These are phyloP conservation scores for Moesziomyces globuligerus DNA, from an alignment of 1,284 basidiomycete genomes.

Conservation along the genomic window DNA sequence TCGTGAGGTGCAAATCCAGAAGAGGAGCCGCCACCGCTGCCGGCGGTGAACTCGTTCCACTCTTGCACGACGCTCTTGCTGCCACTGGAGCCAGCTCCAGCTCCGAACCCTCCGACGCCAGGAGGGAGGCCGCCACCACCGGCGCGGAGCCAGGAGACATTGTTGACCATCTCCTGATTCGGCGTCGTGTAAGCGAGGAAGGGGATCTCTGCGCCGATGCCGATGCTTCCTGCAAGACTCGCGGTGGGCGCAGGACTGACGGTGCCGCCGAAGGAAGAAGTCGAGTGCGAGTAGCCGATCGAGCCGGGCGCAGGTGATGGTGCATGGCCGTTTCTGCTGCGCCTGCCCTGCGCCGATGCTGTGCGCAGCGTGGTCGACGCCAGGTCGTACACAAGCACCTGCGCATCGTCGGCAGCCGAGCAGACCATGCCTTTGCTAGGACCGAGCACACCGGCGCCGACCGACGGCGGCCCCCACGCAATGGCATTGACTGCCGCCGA, in stretches of 20 bases:
- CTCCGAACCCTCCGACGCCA: slow-evolving; percentile 33
- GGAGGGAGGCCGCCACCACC: slow-evolving; percentile 29
- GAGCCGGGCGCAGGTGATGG: slow-evolving; percentile 51
- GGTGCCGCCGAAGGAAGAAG: slow-evolving; percentile 42
- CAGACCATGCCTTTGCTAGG: slow-evolving; percentile 67
- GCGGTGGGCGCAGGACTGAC: slow-evolving; percentile 40
- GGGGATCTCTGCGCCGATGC: slow-evolving; percentile 61
- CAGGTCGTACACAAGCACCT: slow-evolving; percentile 65
- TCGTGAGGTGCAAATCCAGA: slow-evolving; percentile 43
- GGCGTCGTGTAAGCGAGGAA: slow-evolving; percentile 63
- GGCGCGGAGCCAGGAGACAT: slow-evolving; percentile 63
- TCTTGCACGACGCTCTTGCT: slow-evolving; percentile 61
- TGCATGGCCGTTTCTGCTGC: slow-evolving; percentile 60
- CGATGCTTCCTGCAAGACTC: slow-evolving; percentile 44
- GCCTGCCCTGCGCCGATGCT: slow-evolving; percentile 63
- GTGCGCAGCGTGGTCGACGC: slow-evolving; percentile 62
- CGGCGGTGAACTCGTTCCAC: slow-evolving; percentile 63
- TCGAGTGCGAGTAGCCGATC: slow-evolving; percentile 38
- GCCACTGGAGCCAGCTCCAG: slow-evolving; percentile 19
- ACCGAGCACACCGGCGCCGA: slow-evolving; percentile 48
- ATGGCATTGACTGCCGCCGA: slow-evolving; percentile 63
- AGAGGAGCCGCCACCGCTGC: slow-evolving; percentile 13
- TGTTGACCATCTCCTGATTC: slow-evolving; percentile 65
- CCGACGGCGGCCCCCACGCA: slow-evolving; percentile 64
- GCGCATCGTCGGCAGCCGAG: slow-evolving; percentile 64